phyloP scores from a whole-genome alignment of 208 protist species.

The Blechomonas ayalai region DNA sequence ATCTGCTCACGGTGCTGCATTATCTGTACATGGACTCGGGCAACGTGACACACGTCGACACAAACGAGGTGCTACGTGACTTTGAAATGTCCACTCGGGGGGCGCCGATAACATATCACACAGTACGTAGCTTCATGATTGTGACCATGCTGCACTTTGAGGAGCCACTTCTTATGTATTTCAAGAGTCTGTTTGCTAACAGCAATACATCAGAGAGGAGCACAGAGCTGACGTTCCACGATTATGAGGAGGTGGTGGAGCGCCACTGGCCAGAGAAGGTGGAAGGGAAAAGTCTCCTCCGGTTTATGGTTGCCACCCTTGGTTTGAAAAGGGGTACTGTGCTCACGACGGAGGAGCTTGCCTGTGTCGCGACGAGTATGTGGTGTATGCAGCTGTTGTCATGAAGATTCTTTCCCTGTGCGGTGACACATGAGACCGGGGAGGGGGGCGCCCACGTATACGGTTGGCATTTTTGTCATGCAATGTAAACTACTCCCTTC shows the following conservation, averaged over 20 bases:
- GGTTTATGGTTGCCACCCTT: slow-evolving; percentile 54
- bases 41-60: slow-evolving; percentile 42
- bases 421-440: too few relatives aligned
- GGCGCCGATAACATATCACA: slow-evolving; percentile 58
- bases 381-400: slow-evolving; percentile 72
- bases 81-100: slow-evolving; percentile 76
- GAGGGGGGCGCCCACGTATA: too few relatives aligned
- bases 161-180: slow-evolving; percentile 68
- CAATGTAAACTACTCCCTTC: too few relatives aligned
- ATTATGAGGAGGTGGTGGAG: slow-evolving; percentile 42
- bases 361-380: slow-evolving; percentile 55
- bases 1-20: slow-evolving; percentile 64
- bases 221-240: slow-evolving; percentile 59
- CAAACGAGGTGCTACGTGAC: slow-evolving; percentile 52
- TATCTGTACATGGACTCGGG: slow-evolving; percentile 69
- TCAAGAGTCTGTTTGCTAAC: slow-evolving; percentile 63
- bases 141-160: slow-evolving; percentile 73
- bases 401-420: too few relatives aligned
- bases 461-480: too few relatives aligned
- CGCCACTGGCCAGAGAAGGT: slow-evolving; percentile 50
- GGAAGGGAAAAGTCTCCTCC: slow-evolving; percentile 53
- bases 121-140: slow-evolving; percentile 68
- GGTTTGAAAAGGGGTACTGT: slow-evolving; percentile 61
- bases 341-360: slow-evolving; percentile 53
- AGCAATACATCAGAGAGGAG: slow-evolving; percentile 23